Conservation (phyloP, 495 filamentous ascomycete genomes). For the Neurospora sp. region DNA sequence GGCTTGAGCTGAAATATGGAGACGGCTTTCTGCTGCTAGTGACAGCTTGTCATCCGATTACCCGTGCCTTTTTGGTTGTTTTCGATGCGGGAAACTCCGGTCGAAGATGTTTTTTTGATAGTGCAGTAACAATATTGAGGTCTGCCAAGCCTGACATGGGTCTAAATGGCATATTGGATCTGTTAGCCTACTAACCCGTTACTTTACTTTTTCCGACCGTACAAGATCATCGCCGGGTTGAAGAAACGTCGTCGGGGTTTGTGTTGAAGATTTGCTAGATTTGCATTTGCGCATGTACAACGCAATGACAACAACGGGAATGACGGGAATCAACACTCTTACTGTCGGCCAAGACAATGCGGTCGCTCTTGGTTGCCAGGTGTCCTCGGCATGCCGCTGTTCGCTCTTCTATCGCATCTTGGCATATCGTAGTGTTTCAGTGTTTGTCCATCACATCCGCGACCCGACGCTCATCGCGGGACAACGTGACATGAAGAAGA, state of each 20-base stretch:
- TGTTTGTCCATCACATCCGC: not conserved
- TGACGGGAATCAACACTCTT: not conserved
- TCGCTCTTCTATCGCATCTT: not conserved
- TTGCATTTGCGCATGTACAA: not conserved
- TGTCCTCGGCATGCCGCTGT: not conserved
- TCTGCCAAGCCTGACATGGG: not conserved
- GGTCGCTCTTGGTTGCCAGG: not conserved
- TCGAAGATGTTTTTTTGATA: not conserved
- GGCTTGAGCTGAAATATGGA: not conserved
- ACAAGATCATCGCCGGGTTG: not conserved
- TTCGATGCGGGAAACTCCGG: not conserved
- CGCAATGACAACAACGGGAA: not conserved
- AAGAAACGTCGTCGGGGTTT: not conserved
- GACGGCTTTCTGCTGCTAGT: not conserved
- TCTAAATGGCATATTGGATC: not conserved
- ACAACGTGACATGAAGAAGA: not conserved
- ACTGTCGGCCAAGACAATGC: not conserved
- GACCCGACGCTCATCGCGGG: not conserved
- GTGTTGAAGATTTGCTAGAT: not conserved
- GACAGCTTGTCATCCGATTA: not conserved
- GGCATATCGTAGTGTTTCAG: not conserved
- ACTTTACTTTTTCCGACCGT: not conserved
- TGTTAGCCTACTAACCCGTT: not conserved
- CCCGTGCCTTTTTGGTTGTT: not conserved
- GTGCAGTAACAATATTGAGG: not conserved